Percentiles rank a stretch among this genome's conserved stretches.
These are phyloP conservation scores for Leccinum barrowsii DNA, from an alignment of 768 basidiomycete genomes.

Conservation along the genomic window DNA sequence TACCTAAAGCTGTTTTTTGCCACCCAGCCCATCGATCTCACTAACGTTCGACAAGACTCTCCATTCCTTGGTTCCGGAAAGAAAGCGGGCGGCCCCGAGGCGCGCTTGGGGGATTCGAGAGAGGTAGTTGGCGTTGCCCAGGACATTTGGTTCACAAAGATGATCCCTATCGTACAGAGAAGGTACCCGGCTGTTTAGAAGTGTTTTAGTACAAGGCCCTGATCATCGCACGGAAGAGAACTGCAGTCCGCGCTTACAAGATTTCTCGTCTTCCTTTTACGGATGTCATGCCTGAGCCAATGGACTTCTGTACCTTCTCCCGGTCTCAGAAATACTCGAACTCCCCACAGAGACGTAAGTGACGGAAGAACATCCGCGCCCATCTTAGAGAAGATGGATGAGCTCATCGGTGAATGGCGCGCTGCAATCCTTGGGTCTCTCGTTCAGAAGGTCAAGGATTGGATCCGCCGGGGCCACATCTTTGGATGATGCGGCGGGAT, in stretches of 20 bases:
- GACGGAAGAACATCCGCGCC: slow-evolving; percentile 38
- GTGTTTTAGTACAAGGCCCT: slow-evolving; percentile 24
- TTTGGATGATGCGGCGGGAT: background rate
- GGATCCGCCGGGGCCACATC: background rate
- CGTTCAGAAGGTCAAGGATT: slow-evolving; percentile 26
- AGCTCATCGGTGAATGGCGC: slow-evolving; percentile 41
- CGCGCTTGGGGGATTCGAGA: background rate
- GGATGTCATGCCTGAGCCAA: slow-evolving; percentile 42
- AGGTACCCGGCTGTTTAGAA: background rate
- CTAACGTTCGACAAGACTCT: background rate
- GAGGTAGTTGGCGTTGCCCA: slow-evolving; percentile 1
- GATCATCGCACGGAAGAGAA: slow-evolving; percentile 38
- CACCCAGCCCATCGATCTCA: background rate
- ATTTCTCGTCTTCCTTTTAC: slow-evolving; percentile 37
- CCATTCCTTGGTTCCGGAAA: background rate
- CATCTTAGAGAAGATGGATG: slow-evolving; percentile 36
- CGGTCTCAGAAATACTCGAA: slow-evolving; percentile 39
- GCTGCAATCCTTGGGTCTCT: slow-evolving; percentile 28
- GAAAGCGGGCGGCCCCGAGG: background rate
- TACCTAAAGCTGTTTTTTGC: background rate
- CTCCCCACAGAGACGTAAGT: slow-evolving; percentile 38
- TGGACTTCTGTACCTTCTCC: slow-evolving; percentile 45
- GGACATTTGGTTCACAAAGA: slow-evolving; percentile 18
- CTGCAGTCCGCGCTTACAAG: slow-evolving; percentile 42
- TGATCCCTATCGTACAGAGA: slow-evolving; percentile 19